These are phyloP conservation scores for Cutaneotrichosporon spelunceum DNA, from an alignment of 1,284 basidiomycete species.

Conservation along the genomic window DNA sequence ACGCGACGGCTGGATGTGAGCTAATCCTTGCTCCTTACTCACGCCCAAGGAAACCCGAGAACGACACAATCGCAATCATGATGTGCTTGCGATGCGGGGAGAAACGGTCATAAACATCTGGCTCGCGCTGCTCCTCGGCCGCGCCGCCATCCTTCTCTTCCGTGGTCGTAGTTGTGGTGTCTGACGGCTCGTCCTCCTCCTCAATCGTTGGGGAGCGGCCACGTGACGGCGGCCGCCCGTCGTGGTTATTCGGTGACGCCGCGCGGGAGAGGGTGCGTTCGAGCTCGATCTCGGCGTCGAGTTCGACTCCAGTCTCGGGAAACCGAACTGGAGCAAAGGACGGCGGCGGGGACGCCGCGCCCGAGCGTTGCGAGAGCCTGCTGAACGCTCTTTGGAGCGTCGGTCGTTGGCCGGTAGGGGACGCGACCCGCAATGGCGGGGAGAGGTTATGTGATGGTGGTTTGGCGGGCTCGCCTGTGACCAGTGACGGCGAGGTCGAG, in stretches of 20 bases:
- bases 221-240: neutral
- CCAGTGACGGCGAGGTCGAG: neutral
- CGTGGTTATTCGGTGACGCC: neutral
- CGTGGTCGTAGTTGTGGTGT: neutral
- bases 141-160: neutral
- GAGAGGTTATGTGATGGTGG: neutral
- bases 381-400: neutral
- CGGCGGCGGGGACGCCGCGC: neutral
- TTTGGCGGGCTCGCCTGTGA: neutral
- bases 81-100: slow-evolving; percentile 53
- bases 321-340: neutral
- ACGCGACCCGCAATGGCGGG: neutral
- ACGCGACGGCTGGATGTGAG: slow-evolving; percentile 59
- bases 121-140: slow-evolving; percentile 11
- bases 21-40: slow-evolving; percentile 27
- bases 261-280: slow-evolving; percentile 20
- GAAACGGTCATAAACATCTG: slow-evolving; percentile 58
- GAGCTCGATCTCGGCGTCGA: slow-evolving; percentile 39
- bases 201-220: neutral
- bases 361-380: neutral
- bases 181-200: neutral
- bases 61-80: slow-evolving; percentile 59
- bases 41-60: slow-evolving; percentile 58
- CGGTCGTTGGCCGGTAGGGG: neutral
- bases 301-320: slow-evolving; percentile 30